Conservation (phyloP, 345 rosid genomes). For the Citrus reticulata region DNA sequence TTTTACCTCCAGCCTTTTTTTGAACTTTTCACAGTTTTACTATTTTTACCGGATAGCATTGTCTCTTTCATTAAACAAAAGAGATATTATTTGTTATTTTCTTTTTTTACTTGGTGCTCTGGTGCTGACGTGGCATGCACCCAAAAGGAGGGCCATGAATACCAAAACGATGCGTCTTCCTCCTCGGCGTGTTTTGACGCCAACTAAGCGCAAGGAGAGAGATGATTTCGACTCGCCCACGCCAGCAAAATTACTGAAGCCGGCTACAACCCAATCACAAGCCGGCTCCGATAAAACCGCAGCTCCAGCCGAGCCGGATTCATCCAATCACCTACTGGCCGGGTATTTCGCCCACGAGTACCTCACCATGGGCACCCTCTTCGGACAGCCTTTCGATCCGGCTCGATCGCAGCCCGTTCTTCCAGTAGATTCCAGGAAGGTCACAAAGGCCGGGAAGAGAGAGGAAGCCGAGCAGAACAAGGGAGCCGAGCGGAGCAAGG, state of each 20-base stretch:
- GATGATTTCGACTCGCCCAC: conserved; percentile 34
- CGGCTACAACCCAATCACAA: neutral
- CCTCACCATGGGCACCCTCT: conserved; percentile 65
- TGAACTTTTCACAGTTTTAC: neutral
- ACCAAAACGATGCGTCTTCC: conserved; percentile 92
- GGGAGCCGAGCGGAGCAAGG: conserved; percentile 25
- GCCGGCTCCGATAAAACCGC: conserved; percentile 17
- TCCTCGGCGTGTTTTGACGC: conserved; percentile 66
- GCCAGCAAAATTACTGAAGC: neutral
- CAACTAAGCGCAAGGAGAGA: conserved; percentile 65
- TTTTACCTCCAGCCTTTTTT: conserved; percentile 8
- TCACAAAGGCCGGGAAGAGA: neutral
- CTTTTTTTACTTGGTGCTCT: neutral
- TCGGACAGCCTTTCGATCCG: conserved; percentile 59
- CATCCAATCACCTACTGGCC: conserved; percentile 62
- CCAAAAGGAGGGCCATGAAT: conserved; percentile 32
- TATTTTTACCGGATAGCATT: too few species aligned
- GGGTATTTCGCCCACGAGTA: conserved; percentile 86
- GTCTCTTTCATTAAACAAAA: neutral
- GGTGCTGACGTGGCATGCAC: conserved; percentile 74
- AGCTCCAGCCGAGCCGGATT: conserved; percentile 10
- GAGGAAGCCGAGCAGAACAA: conserved; percentile 27
- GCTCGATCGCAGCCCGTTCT: conserved; percentile 26
- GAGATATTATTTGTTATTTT: neutral
- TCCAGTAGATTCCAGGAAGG: conserved; percentile 25